A percentile compares a stretch with the other conserved stretches of the same genome.
phyloP scores from a whole-genome alignment of 768 basidiomycete species.

The Mycena crocata region DNA sequence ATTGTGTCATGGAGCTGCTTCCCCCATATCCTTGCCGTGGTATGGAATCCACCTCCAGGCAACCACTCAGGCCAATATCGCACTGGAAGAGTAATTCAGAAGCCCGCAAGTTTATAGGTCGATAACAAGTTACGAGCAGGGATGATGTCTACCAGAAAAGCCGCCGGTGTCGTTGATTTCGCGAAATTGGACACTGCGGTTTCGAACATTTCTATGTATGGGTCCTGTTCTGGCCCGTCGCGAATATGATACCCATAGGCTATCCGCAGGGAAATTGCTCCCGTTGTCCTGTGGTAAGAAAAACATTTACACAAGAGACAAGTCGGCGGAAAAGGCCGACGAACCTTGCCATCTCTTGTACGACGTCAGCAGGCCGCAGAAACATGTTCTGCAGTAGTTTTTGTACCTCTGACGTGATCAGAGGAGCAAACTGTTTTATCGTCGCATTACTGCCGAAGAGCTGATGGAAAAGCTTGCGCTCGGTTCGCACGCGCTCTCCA shows the following conservation, averaged over 20 bases:
- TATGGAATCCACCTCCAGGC: slow-evolving; percentile 14
- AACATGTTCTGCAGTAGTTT: slow-evolving; percentile 4
- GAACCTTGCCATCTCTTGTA: neutral
- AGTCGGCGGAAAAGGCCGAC: neutral
- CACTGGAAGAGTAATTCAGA: neutral
- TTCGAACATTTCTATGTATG: slow-evolving; percentile 5
- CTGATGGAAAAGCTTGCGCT: slow-evolving; percentile 32
- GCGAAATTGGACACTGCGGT: slow-evolving; percentile 10
- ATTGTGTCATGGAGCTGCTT: slow-evolving; percentile 9
- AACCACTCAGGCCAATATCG: slow-evolving; percentile 27
- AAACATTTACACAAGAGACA: neutral
- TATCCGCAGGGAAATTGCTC: slow-evolving; percentile 24
- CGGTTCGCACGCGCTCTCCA: slow-evolving; percentile 20
- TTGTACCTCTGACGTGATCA: slow-evolving; percentile 1
- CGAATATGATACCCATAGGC: slow-evolving; percentile 21
- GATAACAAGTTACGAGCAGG: slow-evolving; percentile 5
- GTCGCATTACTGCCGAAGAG: slow-evolving; percentile 18
- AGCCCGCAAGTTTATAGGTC: too few relatives aligned
- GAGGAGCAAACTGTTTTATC: slow-evolving; percentile 5
- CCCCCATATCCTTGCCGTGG: slow-evolving; percentile 6
- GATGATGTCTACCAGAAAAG: slow-evolving; percentile 10
- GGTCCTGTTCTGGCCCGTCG: slow-evolving; percentile 12
- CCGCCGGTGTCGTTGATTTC: neutral
- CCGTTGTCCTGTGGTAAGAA: slow-evolving; percentile 7
- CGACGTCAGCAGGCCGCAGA: neutral